Conservation (phyloP, 2,329 filamentous ascomycete species). For the Didymella pinodella region DNA sequence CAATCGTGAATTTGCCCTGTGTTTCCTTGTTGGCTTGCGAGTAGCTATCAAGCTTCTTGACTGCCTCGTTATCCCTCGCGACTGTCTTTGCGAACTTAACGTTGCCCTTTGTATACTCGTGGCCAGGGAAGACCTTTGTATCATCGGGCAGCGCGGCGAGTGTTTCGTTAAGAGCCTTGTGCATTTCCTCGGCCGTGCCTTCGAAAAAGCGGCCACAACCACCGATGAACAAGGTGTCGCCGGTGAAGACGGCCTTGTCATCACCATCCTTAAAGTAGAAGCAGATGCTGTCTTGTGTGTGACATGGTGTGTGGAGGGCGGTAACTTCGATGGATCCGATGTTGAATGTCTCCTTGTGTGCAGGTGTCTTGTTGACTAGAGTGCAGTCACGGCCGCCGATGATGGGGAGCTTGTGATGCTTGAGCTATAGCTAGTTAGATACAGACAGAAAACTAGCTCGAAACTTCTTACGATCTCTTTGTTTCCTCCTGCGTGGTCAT, state of each 20-base stretch:
- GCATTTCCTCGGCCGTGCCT: constrained; percentile 83
- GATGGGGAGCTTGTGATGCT: constrained; percentile 72
- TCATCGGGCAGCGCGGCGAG: constrained; percentile 84
- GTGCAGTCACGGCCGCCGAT: constrained; percentile 89
- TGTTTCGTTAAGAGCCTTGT: constrained; percentile 87
- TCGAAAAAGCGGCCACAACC: constrained; percentile 98
- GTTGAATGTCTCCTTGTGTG: constrained; percentile 78
- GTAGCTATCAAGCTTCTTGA: constrained; percentile 79
- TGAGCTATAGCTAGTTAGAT: constrained; percentile 54
- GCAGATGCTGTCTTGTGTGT: constrained; percentile 98
- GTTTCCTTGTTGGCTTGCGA: constrained; percentile 84
- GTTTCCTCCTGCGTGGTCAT: constrained; percentile 95
- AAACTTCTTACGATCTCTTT: constrained; percentile 69
- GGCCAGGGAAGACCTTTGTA: constrained; percentile 91
- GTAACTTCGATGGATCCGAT: constrained; percentile 84
- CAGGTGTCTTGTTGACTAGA: constrained; percentile 78
- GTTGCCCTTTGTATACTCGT: constrained; percentile 98
- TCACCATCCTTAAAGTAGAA: constrained; percentile 85
- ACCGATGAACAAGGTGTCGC: constrained; percentile 94
- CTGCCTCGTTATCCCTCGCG: constrained; percentile 68
- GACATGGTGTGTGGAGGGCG: constrained; percentile 93
- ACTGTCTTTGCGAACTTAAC: constrained; percentile 86
- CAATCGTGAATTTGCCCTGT: constrained; percentile 95
- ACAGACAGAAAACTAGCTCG: neutral
- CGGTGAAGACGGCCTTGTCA: constrained; percentile 86